Evolutionary conservation across 345 rosid genomes (phyloP).

Genomic region (Eucalyptus urophylla): DNA sequence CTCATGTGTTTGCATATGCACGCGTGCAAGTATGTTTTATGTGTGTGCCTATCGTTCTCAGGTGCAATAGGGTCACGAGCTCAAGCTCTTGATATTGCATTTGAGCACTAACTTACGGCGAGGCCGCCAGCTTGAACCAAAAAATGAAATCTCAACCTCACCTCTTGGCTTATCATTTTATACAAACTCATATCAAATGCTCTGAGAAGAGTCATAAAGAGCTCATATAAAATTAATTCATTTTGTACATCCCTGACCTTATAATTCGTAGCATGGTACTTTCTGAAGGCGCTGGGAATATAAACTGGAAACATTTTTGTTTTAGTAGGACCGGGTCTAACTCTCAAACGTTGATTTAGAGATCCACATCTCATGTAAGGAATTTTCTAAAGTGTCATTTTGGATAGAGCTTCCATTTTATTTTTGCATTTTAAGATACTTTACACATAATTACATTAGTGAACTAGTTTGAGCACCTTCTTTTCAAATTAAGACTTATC

Average conservation of each 20-base stretch:
- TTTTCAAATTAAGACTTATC: background rate
- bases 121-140: background rate
- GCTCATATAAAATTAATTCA: background rate
- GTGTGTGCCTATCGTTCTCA: background rate
- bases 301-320: background rate
- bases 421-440: too few species aligned
- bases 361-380: too few species aligned
- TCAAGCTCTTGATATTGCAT: background rate
- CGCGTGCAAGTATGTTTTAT: background rate
- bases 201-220: background rate
- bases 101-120: background rate
- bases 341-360: too few species aligned
- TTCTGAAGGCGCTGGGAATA: background rate
- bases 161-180: background rate
- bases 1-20: background rate
- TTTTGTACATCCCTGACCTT: background rate
- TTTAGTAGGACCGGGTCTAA: too few species aligned
- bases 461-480: background rate
- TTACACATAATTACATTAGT: too few species aligned
- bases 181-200: background rate
- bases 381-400: too few species aligned
- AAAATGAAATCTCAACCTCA: background rate
- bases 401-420: too few species aligned
- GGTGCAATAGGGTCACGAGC: background rate
- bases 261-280: background rate